A percentile compares a stretch with the other conserved stretches of the same genome.
These are phyloP conservation scores for Corynespora cassiicola DNA, from an alignment of 2,329 filamentous ascomycete species.

Conservation along the genomic window DNA sequence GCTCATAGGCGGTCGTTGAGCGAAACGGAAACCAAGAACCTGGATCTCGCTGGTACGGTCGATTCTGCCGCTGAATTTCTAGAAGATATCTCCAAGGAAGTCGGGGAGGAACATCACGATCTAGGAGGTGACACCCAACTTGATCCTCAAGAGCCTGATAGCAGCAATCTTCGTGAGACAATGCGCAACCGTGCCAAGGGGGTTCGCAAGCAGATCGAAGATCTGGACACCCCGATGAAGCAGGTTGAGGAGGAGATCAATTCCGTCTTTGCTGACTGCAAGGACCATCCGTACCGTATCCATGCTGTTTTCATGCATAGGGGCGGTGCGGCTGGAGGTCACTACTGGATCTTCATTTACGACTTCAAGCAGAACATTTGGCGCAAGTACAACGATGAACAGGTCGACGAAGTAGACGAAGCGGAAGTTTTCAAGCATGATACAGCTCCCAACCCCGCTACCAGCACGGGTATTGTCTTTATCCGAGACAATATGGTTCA, in stretches of 20 bases:
- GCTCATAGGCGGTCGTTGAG: slow-evolving; percentile 51
- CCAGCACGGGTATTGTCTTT: slow-evolving; percentile 75
- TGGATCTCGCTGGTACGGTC: slow-evolving; percentile 35
- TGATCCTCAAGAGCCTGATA: slow-evolving; percentile 11
- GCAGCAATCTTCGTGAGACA: slow-evolving; percentile 22
- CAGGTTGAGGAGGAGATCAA: slow-evolving; percentile 57
- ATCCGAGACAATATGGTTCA: slow-evolving; percentile 72
- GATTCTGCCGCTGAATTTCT: slow-evolving; percentile 37
- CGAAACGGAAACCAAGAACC: slow-evolving; percentile 37
- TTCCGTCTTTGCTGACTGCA: slow-evolving; percentile 68
- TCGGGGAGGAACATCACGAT: background rate
- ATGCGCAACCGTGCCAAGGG: slow-evolving; percentile 27
- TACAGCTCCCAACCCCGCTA: slow-evolving; percentile 58
- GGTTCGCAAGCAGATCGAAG: slow-evolving; percentile 31
- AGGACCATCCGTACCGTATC: slow-evolving; percentile 76
- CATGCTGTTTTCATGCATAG: slow-evolving; percentile 94
- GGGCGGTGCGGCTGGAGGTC: slow-evolving; percentile 69
- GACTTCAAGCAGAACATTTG: slow-evolving; percentile 84
- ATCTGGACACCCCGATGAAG: slow-evolving; percentile 49
- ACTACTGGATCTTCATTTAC: slow-evolving; percentile 97
- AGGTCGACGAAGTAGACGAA: slow-evolving; percentile 72
- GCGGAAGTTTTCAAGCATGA: slow-evolving; percentile 72
- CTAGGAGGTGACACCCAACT: slow-evolving; percentile 15
- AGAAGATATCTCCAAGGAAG: slow-evolving; percentile 17
- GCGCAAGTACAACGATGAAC: slow-evolving; percentile 93